A percentile compares a stretch with the other conserved stretches of the same genome.
Evolutionary conservation across 2,329 filamentous ascomycete species (phyloP).

Genomic region (Talaromyces verruculosus): DNA sequence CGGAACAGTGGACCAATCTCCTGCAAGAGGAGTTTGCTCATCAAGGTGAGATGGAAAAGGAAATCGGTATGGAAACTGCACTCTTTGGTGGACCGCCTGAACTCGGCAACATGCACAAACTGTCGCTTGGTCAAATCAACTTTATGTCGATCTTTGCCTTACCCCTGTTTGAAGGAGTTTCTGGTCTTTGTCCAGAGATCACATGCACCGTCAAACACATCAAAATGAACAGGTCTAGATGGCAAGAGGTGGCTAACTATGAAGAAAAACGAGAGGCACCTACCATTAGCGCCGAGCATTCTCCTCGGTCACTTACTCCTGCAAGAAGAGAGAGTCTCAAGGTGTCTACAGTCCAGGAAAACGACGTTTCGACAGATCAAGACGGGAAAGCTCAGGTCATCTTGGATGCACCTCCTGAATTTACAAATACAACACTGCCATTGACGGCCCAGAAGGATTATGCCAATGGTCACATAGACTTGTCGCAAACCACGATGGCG

Average conservation of each 20-base stretch:
- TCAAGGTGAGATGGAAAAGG: conserved; percentile 86
- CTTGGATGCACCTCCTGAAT: conserved; percentile 16
- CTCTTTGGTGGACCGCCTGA: conserved; percentile 77
- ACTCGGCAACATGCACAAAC: conserved; percentile 76
- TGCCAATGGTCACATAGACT: conserved; percentile 14
- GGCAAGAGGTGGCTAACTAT: conserved; percentile 48
- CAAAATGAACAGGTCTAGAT: conserved; percentile 70
- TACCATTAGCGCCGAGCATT: conserved; percentile 27
- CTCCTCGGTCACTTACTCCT: conserved; percentile 40
- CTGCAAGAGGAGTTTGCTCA: conserved; percentile 94
- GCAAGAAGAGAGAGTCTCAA: conserved; percentile 20
- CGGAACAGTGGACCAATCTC: conserved; percentile 85
- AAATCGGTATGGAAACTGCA: conserved; percentile 83
- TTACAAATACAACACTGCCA: not conserved
- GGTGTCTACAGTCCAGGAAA: conserved; percentile 24
- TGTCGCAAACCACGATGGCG: conserved; percentile 14
- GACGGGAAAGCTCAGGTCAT: conserved; percentile 11
- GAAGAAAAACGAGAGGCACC: conserved; percentile 26
- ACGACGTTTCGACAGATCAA: not conserved
- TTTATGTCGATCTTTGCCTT: conserved; percentile 97
- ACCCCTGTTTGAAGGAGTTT: conserved; percentile 84
- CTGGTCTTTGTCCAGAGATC: conserved; percentile 82
- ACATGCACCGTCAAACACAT: conserved; percentile 81
- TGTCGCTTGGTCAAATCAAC: conserved; percentile 83
- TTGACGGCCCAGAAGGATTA: conserved; percentile 11